Base-by-base conservation (phyloP, 148 eudicot genomes). In the Silene uniflora region DNA sequence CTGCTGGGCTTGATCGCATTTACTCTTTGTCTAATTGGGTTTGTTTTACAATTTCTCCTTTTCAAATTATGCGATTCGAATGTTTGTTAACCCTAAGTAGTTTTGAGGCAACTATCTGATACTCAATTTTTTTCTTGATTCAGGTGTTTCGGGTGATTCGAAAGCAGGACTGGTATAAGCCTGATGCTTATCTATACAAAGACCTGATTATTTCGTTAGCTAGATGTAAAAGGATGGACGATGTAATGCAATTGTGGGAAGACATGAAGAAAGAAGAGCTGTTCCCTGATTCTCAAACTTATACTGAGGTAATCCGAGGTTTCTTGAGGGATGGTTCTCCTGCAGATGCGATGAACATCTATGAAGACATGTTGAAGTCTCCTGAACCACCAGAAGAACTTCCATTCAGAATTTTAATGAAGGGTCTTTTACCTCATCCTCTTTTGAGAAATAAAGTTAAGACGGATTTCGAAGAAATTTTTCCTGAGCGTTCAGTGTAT, bases 391-490 rank as follows among this genome's bases (percentile, higher is more conserved):
- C 97, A 0, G 98, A 90, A 76, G 96, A 91, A 78, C 78, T 89
- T 76, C 97, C 98, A 14, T 94, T 91, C 76, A 91, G 97, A 81
- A 81, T 91, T 70, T 78, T 94, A 70, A 76, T 94, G 76, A 94
- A 94, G 85, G 98, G 98, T 63, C 97, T 94, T 83, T 77, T 94
- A 29, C 98, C 98, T 39, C 97, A 94, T 76, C 98, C 98, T 19
- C 87, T 94, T 69, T 77, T 94, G 84, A 91, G 98, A 76, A 94
- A 94, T 87, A 91, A 83, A 82, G 93, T 91, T 52, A 94, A 91
- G 84, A 90, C 90, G 73, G 97, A 91, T 73, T 94, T 91, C 69
- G 98, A 91, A 67, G 97, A 94, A 79, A 82, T 94, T 35, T 94
- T 94, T 76, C 98, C 97, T 13, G 98, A 94, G 78, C 88, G 85